Evolutionary conservation across 2,329 filamentous ascomycete species (phyloP).

Genomic region (Fusarium tupiense): DNA sequence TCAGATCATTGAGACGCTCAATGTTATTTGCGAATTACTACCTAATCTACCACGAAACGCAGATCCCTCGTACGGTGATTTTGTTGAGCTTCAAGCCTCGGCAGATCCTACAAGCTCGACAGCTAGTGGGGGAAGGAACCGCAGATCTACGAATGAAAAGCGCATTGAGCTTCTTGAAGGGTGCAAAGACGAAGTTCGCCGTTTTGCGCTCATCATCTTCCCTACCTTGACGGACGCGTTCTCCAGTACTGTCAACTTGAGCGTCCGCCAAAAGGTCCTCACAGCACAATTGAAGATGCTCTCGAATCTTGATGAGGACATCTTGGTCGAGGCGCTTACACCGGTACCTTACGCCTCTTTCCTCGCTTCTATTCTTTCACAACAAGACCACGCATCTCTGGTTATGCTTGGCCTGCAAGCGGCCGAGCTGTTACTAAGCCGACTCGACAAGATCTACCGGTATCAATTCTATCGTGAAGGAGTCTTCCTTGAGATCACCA

Average conservation of each 20-base stretch:
- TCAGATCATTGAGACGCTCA: constrained; percentile 96
- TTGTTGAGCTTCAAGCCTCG: constrained; percentile 54
- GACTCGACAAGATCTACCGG: constrained; percentile 87
- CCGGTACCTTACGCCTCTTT: constrained; percentile 96
- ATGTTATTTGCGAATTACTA: constrained; percentile 94
- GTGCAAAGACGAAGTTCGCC: constrained; percentile 88
- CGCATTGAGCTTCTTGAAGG: constrained; percentile 81
- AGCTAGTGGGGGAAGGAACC: constrained; percentile 43
- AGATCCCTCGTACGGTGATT: constrained; percentile 55
- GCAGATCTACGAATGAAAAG: constrained; percentile 75
- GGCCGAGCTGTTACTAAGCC: constrained; percentile 84
- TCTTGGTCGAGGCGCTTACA: constrained; percentile 85
- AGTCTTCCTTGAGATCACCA: constrained; percentile 89
- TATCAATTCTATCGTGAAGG: constrained; percentile 98
- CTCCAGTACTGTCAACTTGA: constrained; percentile 95
- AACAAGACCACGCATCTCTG: constrained; percentile 89
- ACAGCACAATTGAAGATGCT: constrained; percentile 98
- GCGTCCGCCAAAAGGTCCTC: constrained; percentile 92
- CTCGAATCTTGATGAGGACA: constrained; percentile 86
- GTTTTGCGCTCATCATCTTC: constrained; percentile 92
- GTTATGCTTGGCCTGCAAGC: constrained; percentile 90
- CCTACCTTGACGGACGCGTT: constrained; percentile 96
- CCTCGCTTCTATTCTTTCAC: constrained; percentile 91
- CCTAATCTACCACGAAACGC: constrained; percentile 73
- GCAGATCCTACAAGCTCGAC: constrained; percentile 54